Percentiles rank a stretch among this genome's conserved stretches.
phyloP scores from a whole-genome alignment of 2,329 filamentous ascomycete genomes.

The Neofusicoccum umdonicola region DNA sequence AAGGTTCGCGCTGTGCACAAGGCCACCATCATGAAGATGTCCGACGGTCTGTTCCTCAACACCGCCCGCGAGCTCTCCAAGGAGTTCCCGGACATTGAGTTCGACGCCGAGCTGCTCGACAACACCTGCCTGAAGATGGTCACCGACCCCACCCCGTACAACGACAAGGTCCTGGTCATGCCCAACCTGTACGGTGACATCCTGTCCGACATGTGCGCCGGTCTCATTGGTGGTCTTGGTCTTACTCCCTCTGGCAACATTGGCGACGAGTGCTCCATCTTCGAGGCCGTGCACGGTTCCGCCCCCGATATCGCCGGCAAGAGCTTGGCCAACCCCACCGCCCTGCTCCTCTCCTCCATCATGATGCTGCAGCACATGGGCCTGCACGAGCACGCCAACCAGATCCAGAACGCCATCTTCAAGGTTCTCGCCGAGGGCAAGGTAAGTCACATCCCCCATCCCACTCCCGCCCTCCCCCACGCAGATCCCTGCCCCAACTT shows the following conservation, averaged over 20 bases:
- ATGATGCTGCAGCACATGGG: slow-evolving; percentile 99
- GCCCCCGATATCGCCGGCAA: slow-evolving; percentile 96
- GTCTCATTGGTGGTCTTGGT: slow-evolving; percentile 95
- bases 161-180: slow-evolving; percentile 97
- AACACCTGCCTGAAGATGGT: slow-evolving; percentile 99
- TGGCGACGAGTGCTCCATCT: slow-evolving; percentile 98
- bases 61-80: slow-evolving; percentile 82
- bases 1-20: slow-evolving; percentile 99
- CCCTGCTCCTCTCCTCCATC: slow-evolving; percentile 89
- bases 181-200: slow-evolving; percentile 99
- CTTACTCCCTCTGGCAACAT: slow-evolving; percentile 98
- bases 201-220: slow-evolving; percentile 98
- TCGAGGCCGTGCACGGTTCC: slow-evolving; percentile 97
- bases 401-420: slow-evolving; percentile 94
- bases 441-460: slow-evolving; percentile 43
- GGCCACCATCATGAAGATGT: slow-evolving; percentile 99
- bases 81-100: slow-evolving; percentile 94
- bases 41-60: slow-evolving; percentile 94
- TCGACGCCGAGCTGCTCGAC: slow-evolving; percentile 96
- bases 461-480: background rate
- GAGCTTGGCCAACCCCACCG: slow-evolving; percentile 94
- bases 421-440: slow-evolving; percentile 95
- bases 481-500: slow-evolving; percentile 20
- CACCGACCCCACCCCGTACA: slow-evolving; percentile 92
- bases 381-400: slow-evolving; percentile 75